Evolutionary conservation across 129 eudicot species (phyloP).

Genomic region (Centella asiatica): DNA sequence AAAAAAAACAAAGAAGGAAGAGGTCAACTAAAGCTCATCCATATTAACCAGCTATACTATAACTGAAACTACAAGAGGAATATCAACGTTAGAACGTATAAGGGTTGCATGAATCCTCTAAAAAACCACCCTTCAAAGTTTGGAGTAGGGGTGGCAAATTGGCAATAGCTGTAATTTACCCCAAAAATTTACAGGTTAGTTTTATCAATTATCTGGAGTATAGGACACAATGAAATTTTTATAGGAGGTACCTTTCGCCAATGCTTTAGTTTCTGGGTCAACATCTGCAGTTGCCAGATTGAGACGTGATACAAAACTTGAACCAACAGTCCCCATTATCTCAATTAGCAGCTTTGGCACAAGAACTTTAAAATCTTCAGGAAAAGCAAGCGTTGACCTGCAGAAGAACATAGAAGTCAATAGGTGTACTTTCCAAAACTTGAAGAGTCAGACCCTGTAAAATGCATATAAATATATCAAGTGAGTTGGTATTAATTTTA

Average conservation of each 20-base stretch:
- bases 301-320: conserved; percentile 73
- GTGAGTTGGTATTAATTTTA: neutral
- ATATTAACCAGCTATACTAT: too few species aligned
- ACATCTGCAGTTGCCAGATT: conserved; percentile 93
- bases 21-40: too few species aligned
- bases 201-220: neutral
- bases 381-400: conserved; percentile 95
- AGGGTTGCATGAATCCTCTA: too few species aligned
- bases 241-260: conserved; percentile 65
- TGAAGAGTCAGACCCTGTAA: neutral
- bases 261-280: conserved; percentile 87
- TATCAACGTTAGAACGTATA: too few species aligned
- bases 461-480: neutral
- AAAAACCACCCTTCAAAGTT: neutral
- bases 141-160: neutral
- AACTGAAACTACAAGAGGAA: too few species aligned
- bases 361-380: conserved; percentile 79
- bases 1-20: too few species aligned
- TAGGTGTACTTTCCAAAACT: neutral
- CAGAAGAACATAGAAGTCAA: conserved; percentile 16
- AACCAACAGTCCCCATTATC: conserved; percentile 63
- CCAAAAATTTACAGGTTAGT: neutral
- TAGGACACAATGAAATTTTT: neutral
- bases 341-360: conserved; percentile 83
- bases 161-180: neutral